Base-by-base conservation (phyloP, 1,284 basidiomycete species). In the Boletus austroedulis region DNA sequence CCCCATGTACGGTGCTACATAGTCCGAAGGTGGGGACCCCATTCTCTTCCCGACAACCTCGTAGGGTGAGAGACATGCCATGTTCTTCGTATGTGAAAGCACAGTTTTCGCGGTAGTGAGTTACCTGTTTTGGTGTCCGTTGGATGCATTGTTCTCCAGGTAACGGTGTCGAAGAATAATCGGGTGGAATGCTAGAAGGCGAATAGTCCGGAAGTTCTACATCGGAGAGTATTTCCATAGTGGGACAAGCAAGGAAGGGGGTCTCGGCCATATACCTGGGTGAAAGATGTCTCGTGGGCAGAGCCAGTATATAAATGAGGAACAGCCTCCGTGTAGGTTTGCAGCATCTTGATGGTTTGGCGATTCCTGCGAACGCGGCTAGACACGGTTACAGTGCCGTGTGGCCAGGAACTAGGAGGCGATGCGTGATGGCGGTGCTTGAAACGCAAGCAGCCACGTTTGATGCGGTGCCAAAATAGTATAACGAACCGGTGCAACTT, bases 101-200 rank as follows among this genome's bases (percentile, higher is more conserved):
- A 38, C 61, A 71, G 19, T 61, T 67, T 45, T 70, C 75, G 5
- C 59, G 64, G 19, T 60, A 51, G 55, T 50, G 32, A 11, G 21
- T 24, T 15, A 59, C 17, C 23, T 57, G 48, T 26, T 45, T 64
- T 24, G 75, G 74, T 15, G 75, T 66, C 40, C 60, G 65, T 47
- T 75, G 68, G 24, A 75, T 72, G 32, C 62, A 67, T 47, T 64
- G 55, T 40, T 75, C 75, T 21, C 72, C 75, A 5, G 65, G 66
- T 23, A 75, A 56, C 3, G 67, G 73, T 15, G 66, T 71, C 7
- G 63, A 73, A 38, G 73, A 76, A 55, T 75, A 75, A 44, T 71
- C 65, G 11, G 73, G 73, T 34, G 66, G 72, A 23, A 65, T n/a
- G n/a, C n/a, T 55, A 43, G 73, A 69, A 6, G 70, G 58, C 1